Percentiles rank a stretch among this genome's conserved stretches.
Evolutionary conservation across 108 stramenopile genomes (phyloP).

Genomic region (Licmophora abbreviata): DNA sequence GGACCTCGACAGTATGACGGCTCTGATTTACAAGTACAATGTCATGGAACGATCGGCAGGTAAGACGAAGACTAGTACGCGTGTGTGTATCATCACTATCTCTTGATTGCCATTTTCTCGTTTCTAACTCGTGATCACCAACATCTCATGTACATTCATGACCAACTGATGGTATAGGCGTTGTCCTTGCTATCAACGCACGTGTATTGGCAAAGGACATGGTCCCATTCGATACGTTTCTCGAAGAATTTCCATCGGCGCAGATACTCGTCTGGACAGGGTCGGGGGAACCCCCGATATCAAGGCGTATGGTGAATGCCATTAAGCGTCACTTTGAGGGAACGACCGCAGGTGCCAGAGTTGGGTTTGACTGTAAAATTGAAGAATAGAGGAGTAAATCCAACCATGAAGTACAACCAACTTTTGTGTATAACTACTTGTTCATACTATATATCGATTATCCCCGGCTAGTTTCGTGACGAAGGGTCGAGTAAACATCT

Average conservation of each 20-base stretch:
- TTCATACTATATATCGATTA: too few relatives aligned
- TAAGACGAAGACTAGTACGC: neutral
- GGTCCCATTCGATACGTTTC: constrained; percentile 19
- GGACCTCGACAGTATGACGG: neutral
- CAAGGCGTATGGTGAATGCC: constrained; percentile 1
- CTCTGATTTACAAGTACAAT: neutral
- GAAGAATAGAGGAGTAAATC: too few relatives aligned
- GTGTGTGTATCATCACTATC: neutral
- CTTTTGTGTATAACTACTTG: too few relatives aligned
- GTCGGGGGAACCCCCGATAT: constrained; percentile 35
- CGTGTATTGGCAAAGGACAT: constrained; percentile 21
- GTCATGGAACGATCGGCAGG: constrained; percentile 3
- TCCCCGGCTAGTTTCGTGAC: too few relatives aligned
- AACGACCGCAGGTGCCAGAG: neutral
- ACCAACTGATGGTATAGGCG: constrained; percentile 2
- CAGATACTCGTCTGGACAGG: constrained; percentile 48
- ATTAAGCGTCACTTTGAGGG: constrained; percentile 10
- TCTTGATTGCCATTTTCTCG: neutral
- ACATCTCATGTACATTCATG: neutral
- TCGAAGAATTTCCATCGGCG: constrained; percentile 17
- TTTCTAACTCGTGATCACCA: neutral
- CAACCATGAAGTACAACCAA: too few relatives aligned
- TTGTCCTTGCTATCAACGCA: constrained; percentile 48
- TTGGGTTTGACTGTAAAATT: neutral
- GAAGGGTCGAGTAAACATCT: too few relatives aligned